A percentile compares a stretch with the other conserved stretches of the same genome.
These are phyloP conservation scores for Skeletonema tropicum DNA, from an alignment of 108 stramenopile species.

Conservation along the genomic window DNA sequence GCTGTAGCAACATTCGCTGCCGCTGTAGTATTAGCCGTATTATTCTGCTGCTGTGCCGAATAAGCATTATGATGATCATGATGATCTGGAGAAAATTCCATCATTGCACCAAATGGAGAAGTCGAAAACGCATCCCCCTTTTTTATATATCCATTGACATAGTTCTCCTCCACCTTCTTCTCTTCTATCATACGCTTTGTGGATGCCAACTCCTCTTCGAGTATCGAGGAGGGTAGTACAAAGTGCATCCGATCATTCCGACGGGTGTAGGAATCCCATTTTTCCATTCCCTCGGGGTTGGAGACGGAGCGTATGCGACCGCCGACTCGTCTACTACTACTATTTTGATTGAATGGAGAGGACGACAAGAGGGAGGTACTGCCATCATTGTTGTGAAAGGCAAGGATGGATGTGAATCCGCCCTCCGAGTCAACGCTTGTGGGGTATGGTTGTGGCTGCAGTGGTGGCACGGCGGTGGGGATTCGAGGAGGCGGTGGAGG, in stretches of 20 bases:
- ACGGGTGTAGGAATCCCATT: slow-evolving; percentile 66
- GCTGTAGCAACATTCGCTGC: neutral
- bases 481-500: slow-evolving; percentile 68
- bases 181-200: slow-evolving; percentile 63
- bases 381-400: slow-evolving; percentile 7
- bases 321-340: neutral
- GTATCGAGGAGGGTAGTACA: slow-evolving; percentile 72
- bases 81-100: neutral
- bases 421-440: neutral
- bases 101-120: neutral
- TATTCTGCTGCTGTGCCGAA: neutral
- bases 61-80: neutral
- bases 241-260: slow-evolving; percentile 63
- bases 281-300: slow-evolving; percentile 92
- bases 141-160: neutral
- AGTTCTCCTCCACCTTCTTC: slow-evolving; percentile 25
- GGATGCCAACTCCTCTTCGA: slow-evolving; percentile 81
- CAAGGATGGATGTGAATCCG: slow-evolving; percentile 10
- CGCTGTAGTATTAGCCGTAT: neutral
- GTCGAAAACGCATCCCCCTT: neutral
- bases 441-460: neutral
- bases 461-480: neutral
- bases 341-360: neutral
- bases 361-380: slow-evolving; percentile 2
- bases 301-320: slow-evolving; percentile 74